Percentiles rank a stretch among this genome's conserved stretches.
Evolutionary conservation across 305 asterid species (phyloP).

Genomic region (Fraxinus sp.): DNA sequence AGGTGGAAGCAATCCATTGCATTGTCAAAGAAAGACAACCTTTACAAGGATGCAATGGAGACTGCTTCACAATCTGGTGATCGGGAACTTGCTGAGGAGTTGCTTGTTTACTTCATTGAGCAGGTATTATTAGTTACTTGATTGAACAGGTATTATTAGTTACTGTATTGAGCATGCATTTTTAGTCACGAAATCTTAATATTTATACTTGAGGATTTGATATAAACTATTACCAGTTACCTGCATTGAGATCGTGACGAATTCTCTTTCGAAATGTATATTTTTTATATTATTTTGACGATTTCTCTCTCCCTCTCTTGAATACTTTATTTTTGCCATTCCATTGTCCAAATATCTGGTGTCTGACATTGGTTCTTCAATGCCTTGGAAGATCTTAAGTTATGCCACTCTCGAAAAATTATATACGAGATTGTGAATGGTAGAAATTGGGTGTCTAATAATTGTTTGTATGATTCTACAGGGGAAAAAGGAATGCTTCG

Average conservation of each 20-base stretch:
- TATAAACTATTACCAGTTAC: neutral
- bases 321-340: neutral
- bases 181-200: neutral
- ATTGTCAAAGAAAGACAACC: conserved; percentile 92
- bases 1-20: conserved; percentile 99
- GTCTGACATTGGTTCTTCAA: conserved; percentile 1
- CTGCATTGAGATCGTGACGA: neutral
- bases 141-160: conserved; percentile 69
- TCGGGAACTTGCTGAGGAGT: conserved; percentile 99
- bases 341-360: conserved; percentile 13
- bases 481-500: conserved; percentile 99
- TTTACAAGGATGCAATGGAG: conserved; percentile 99
- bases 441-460: conserved; percentile 14
- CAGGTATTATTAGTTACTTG: conserved; percentile 66
- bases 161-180: neutral
- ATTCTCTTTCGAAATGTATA: neutral
- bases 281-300: neutral
- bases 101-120: conserved; percentile 93
- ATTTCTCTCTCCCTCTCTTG: neutral
- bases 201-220: neutral
- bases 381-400: conserved; percentile 9
- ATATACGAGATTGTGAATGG: conserved; percentile 1
- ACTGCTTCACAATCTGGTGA: conserved; percentile 99
- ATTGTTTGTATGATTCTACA: conserved; percentile 34
- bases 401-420: neutral